Conservation (phyloP, 345 rosid species). For the Adansonia digitata region DNA sequence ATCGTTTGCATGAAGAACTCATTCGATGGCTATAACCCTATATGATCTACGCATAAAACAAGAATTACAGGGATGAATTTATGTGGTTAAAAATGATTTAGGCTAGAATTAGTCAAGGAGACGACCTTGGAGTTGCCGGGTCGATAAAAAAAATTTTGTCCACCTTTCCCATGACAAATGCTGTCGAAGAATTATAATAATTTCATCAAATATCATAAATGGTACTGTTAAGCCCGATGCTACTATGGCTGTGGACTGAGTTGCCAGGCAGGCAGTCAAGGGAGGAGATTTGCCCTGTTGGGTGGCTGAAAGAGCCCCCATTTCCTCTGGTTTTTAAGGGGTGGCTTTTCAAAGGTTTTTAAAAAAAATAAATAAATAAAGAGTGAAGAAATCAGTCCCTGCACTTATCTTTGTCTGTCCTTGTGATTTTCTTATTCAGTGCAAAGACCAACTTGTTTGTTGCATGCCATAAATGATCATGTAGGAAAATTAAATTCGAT, state of each 20-base stretch:
- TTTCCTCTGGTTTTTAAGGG: too few species aligned
- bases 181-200: not conserved
- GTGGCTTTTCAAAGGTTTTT: too few species aligned
- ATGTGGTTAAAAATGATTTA: not conserved
- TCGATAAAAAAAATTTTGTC: not conserved
- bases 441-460: not conserved
- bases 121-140: not conserved
- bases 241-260: too few species aligned
- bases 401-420: not conserved
- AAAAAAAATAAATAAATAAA: too few species aligned
- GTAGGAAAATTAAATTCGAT: not conserved
- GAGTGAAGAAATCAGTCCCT: too few species aligned
- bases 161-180: not conserved
- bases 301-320: too few species aligned
- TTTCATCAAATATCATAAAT: not conserved
- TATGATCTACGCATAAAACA: not conserved
- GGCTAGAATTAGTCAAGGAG: not conserved
- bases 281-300: too few species aligned
- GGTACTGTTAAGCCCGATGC: too few species aligned
- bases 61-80: not conserved
- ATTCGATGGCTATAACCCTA: not conserved
- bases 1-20: not conserved
- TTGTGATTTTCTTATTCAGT: not conserved
- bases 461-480: not conserved
- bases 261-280: too few species aligned